Conservation (phyloP, 179 eudicot species). For the Beta macrorhiza region DNA sequence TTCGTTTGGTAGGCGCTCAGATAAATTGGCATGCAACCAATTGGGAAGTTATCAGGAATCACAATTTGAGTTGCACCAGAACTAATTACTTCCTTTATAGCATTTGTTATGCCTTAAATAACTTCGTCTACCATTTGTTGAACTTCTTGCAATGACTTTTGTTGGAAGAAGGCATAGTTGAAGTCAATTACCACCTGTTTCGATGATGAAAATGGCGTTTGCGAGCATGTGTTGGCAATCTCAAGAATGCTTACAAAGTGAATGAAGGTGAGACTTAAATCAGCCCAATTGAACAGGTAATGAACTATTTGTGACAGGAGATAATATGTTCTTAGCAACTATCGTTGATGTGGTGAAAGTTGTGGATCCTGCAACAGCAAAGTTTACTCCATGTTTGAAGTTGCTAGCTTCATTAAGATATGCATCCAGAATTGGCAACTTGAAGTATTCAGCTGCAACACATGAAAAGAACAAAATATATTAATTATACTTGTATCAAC, state of each 20-base stretch:
- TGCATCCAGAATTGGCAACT: slow-evolving; percentile 20
- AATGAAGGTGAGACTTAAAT: slow-evolving; percentile 19
- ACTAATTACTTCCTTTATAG: slow-evolving; percentile 5
- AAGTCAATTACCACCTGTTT: slow-evolving; percentile 19
- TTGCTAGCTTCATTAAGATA: slow-evolving; percentile 23
- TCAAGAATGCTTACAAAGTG: not conserved
- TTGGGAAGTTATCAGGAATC: slow-evolving; percentile 18
- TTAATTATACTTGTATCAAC: not conserved
- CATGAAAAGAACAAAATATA: not conserved
- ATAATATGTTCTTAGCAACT: not conserved
- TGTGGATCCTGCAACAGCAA: slow-evolving; percentile 23
- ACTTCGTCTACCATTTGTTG: not conserved
- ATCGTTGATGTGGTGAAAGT: slow-evolving; percentile 4
- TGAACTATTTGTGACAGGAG: slow-evolving; percentile 11
- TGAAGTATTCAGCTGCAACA: slow-evolving; percentile 17
- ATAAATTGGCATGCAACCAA: slow-evolving; percentile 20
- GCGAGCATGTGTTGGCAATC: not conserved
- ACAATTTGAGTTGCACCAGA: slow-evolving; percentile 10
- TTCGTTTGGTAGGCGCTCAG: not conserved
- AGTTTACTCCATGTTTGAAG: slow-evolving; percentile 26
- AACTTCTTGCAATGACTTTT: not conserved
- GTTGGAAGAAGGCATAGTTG: not conserved
- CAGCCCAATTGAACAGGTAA: slow-evolving; percentile 23
- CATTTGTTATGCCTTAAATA: not conserved
- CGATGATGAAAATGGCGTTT: not conserved